A percentile compares a stretch with the other conserved stretches of the same genome.
These are phyloP conservation scores for Malus asiatica DNA, from an alignment of 306 rosid species.

Conservation along the genomic window DNA sequence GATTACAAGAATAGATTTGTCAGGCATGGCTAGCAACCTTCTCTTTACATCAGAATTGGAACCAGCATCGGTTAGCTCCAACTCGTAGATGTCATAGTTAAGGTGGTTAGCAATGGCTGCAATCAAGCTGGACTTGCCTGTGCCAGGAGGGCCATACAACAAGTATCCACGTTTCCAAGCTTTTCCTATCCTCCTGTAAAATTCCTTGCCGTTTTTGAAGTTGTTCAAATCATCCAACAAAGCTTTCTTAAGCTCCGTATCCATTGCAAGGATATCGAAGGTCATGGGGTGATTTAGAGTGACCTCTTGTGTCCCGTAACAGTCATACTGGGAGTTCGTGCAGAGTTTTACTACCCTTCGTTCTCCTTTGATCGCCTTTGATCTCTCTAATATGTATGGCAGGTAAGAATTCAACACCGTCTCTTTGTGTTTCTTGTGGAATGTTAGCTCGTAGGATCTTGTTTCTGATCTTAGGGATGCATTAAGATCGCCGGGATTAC, in stretches of 20 bases:
- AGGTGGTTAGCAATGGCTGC: slow-evolving; percentile 53
- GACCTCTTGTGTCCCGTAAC: neutral
- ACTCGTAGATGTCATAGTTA: slow-evolving; percentile 43
- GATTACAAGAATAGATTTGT: slow-evolving; percentile 41
- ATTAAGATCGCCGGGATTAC: no score
- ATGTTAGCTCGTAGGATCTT: neutral
- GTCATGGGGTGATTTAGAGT: neutral
- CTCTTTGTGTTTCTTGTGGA: slow-evolving; percentile 34
- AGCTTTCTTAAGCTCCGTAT: slow-evolving; percentile 25
- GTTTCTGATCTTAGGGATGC: no score
- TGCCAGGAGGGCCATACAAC: slow-evolving; percentile 57
- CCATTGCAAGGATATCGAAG: slow-evolving; percentile 39
- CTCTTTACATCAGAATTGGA: slow-evolving; percentile 16
- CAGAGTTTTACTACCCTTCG: slow-evolving; percentile 18
- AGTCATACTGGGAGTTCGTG: neutral
- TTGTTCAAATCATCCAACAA: slow-evolving; percentile 39
- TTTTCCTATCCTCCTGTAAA: slow-evolving; percentile 35
- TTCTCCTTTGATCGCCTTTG: slow-evolving; percentile 24
- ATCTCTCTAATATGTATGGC: slow-evolving; percentile 26
- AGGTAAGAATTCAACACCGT: slow-evolving; percentile 30
- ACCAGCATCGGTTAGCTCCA: slow-evolving; percentile 27
- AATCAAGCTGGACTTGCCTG: slow-evolving; percentile 51
- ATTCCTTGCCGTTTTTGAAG: slow-evolving; percentile 29
- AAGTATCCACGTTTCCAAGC: slow-evolving; percentile 60
- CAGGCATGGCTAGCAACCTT: slow-evolving; percentile 27